Evolutionary conservation across 352 stramenopile genomes (phyloP).

Genomic region (Thalassiosira hispida): DNA sequence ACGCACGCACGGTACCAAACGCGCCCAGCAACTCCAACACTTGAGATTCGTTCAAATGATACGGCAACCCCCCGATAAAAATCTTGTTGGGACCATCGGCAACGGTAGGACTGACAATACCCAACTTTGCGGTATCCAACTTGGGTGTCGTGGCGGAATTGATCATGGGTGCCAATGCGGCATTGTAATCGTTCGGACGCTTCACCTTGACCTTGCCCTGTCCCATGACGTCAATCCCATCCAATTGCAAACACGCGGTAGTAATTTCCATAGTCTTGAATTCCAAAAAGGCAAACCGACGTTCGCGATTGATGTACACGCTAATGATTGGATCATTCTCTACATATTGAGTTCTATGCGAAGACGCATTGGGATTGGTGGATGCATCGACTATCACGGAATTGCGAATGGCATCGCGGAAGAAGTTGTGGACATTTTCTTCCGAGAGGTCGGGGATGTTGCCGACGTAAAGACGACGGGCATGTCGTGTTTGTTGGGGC

Average conservation of each 20-base stretch:
- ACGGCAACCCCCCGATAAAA: slow-evolving; percentile 96
- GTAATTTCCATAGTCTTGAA: slow-evolving; percentile 96
- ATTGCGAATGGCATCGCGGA: slow-evolving; percentile 65
- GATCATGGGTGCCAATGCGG: slow-evolving; percentile 88
- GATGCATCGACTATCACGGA: slow-evolving; percentile 64
- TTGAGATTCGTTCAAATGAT: slow-evolving; percentile 95
- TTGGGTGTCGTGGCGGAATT: slow-evolving; percentile 60
- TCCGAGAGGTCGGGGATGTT: slow-evolving; percentile 77
- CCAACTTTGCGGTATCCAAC: slow-evolving; percentile 87
- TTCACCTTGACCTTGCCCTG: slow-evolving; percentile 93
- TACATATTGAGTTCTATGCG: slow-evolving; percentile 78
- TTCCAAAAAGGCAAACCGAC: slow-evolving; percentile 97
- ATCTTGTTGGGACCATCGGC: slow-evolving; percentile 97
- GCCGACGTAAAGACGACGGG: slow-evolving; percentile 95
- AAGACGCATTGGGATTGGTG: slow-evolving; percentile 89
- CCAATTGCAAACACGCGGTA: slow-evolving; percentile 94
- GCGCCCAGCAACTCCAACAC: slow-evolving; percentile 90
- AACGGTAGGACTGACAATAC: slow-evolving; percentile 94
- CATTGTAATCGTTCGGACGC: slow-evolving; percentile 98
- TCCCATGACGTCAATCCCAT: slow-evolving; percentile 94
- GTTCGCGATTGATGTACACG: slow-evolving; percentile 95
- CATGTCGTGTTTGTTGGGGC: slow-evolving; percentile 93
- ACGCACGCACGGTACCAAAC: slow-evolving; percentile 92
- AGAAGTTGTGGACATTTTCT: slow-evolving; percentile 71
- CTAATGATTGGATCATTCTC: slow-evolving; percentile 79